Base-by-base conservation (phyloP, 768 basidiomycete genomes). In the Russula olivacea region DNA sequence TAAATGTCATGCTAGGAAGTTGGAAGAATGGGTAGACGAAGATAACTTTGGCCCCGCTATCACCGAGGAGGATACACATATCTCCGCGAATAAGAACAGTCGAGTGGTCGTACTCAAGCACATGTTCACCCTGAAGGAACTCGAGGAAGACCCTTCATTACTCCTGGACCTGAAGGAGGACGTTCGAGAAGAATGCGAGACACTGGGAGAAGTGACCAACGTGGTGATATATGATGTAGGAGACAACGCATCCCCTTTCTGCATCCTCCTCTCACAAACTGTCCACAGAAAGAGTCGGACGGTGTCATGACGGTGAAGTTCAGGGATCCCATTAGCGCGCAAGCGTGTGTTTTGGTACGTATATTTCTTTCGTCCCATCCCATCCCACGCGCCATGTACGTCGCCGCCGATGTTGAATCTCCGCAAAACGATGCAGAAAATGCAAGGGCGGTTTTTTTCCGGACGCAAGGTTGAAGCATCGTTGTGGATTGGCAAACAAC, bases 261-360 rank as follows among this genome's bases (percentile, higher is more conserved):
- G 11, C 2, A 19, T 36, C 53, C 38, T 58, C 59, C 41, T 38
- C 34, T 49, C 32, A 50, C 30, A 61, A 11, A 19, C 34, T 15
- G 1, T 48, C 38, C 63, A 47, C 75, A 99, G 94, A 85, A 88
- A 79, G 97, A 99, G 73, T 75, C 84, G 38, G 93, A 96, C 41
- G 96, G 97, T 4, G 76, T 98, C 65, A 98, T 98, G 85, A 95
- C 94, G 0, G 87, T 98, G 65, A 97, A 98, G 69, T 99, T 98
- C 78, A 86, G 86, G 61, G 95, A 98, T 70, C 82, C 91, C 15
- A 68, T 96, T n/a, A 85, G 92, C 61, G 97, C 97, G 5, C 88
- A 95, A 73, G 96, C 93, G 4, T 99, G 96, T 69, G 77, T 99
- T 21, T 63, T 93, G 64, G 93, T 91, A 67, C 67, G 88, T 79